Percentiles rank a stretch among this genome's conserved stretches.
Conservation (phyloP, 495 filamentous ascomycete species). For the Sordaria brevicollis region DNA sequence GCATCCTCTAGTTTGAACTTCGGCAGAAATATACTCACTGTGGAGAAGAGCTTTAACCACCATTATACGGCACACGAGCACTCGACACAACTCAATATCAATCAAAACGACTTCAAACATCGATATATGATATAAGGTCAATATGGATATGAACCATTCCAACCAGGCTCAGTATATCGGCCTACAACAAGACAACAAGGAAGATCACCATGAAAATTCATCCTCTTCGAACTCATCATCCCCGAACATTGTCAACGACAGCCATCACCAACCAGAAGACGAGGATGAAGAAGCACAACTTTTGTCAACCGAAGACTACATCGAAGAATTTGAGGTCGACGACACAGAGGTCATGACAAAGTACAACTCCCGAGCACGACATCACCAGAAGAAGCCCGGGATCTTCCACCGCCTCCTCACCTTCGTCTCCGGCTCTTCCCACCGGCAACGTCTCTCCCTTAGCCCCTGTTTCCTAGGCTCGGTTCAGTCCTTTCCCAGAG, state of each 20-base stretch:
- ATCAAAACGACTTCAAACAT: too few relatives aligned
- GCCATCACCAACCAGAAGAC: neutral
- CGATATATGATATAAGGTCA: neutral
- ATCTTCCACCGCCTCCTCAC: neutral
- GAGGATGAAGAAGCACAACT: slow-evolving; percentile 19
- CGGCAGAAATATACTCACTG: neutral
- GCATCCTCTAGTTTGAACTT: too few relatives aligned
- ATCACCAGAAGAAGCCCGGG: neutral
- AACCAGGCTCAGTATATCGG: neutral
- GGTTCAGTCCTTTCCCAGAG: slow-evolving; percentile 54
- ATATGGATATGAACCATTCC: neutral
- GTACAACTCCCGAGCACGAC: neutral
- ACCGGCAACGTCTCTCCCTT: slow-evolving; percentile 32
- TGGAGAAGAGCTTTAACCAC: neutral
- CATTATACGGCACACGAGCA: neutral
- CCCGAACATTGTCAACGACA: neutral
- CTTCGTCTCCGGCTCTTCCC: slow-evolving; percentile 7
- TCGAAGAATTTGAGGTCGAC: slow-evolving; percentile 13
- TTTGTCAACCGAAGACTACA: slow-evolving; percentile 4
- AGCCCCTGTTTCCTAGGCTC: slow-evolving; percentile 48
- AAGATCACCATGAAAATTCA: neutral
- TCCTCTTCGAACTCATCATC: neutral
- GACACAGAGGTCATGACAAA: too few relatives aligned
- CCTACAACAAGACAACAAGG: neutral
- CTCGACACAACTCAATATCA: neutral